These are phyloP conservation scores for Globisporangium irregulare DNA, from an alignment of 352 stramenopile species.

Conservation along the genomic window DNA sequence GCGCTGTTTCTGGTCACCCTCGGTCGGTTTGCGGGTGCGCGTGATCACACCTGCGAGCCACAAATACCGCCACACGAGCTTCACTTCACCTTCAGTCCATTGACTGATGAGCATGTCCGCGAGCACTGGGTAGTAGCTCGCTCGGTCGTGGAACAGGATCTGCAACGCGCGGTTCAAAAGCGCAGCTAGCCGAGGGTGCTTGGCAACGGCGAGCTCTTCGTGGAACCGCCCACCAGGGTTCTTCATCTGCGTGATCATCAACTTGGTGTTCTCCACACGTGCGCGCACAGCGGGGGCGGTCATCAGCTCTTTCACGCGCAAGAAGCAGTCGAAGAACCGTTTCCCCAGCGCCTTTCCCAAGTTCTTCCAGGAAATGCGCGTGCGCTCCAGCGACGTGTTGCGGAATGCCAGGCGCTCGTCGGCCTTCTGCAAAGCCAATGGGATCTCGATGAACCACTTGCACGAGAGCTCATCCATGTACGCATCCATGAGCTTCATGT, in stretches of 20 bases:
- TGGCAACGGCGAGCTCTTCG: constrained; percentile 55
- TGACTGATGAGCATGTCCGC: constrained; percentile 70
- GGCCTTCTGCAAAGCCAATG: constrained; percentile 57
- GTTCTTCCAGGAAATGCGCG: constrained; percentile 72
- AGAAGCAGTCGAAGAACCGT: constrained; percentile 59
- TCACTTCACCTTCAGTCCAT: constrained; percentile 74
- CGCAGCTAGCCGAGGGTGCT: constrained; percentile 58
- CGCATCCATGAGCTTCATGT: constrained; percentile 61
- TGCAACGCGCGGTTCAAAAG: constrained; percentile 71
- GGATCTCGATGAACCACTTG: constrained; percentile 79
- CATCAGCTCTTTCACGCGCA: constrained; percentile 68
- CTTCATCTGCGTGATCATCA: constrained; percentile 57
- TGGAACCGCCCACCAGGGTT: constrained; percentile 71
- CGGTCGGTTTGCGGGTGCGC: constrained; percentile 38
- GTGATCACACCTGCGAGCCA: constrained; percentile 78
- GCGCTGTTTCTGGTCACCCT: constrained; percentile 63
- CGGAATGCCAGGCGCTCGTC: constrained; percentile 70
- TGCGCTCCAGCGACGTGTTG: constrained; percentile 45
- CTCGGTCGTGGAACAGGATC: constrained; percentile 75
- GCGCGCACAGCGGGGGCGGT: constrained; percentile 57
- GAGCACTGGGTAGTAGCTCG: constrained; percentile 68
- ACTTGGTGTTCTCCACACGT: constrained; percentile 56
- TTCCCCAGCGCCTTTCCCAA: constrained; percentile 59
- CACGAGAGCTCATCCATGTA: constrained; percentile 75
- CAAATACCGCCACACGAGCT: constrained; percentile 83